These are phyloP conservation scores for Neopestalotiopsis rosae DNA, from an alignment of 2,329 filamentous ascomycete genomes.

Conservation along the genomic window DNA sequence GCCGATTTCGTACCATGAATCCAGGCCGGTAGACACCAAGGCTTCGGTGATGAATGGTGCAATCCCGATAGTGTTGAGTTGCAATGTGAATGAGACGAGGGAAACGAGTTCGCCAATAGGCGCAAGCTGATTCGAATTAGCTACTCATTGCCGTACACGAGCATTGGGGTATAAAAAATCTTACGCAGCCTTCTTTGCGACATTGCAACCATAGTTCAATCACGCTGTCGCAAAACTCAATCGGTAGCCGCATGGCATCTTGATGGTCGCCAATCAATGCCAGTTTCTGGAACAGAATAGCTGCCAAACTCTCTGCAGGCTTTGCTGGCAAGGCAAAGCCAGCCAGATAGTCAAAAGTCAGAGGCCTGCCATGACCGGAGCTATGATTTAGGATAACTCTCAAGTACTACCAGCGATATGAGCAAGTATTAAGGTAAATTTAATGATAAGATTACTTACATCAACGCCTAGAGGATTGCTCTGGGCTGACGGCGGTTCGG, in stretches of 20 bases:
- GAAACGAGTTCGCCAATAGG: slow-evolving; percentile 71
- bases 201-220: slow-evolving; percentile 73
- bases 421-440: background rate
- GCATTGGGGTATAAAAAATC: slow-evolving; percentile 22
- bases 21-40: slow-evolving; percentile 59
- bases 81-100: slow-evolving; percentile 19
- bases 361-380: slow-evolving; percentile 56
- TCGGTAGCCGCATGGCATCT: slow-evolving; percentile 60
- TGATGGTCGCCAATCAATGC: slow-evolving; percentile 57
- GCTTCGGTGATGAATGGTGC: slow-evolving; percentile 64
- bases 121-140: slow-evolving; percentile 42
- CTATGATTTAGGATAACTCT: slow-evolving; percentile 70
- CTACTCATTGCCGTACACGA: background rate
- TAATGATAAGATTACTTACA: slow-evolving; percentile 39
- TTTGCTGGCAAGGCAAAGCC: slow-evolving; percentile 69
- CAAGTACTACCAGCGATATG: slow-evolving; percentile 53
- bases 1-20: slow-evolving; percentile 65
- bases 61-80: slow-evolving; percentile 46
- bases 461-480: slow-evolving; percentile 44
- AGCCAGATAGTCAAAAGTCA: slow-evolving; percentile 72
- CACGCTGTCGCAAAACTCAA: slow-evolving; percentile 68
- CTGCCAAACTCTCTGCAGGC: slow-evolving; percentile 65
- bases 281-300: slow-evolving; percentile 71
- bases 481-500: background rate
- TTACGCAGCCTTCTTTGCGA: slow-evolving; percentile 58